Conservation (phyloP, 352 stramenopile species). For the Globisporangium solare region DNA sequence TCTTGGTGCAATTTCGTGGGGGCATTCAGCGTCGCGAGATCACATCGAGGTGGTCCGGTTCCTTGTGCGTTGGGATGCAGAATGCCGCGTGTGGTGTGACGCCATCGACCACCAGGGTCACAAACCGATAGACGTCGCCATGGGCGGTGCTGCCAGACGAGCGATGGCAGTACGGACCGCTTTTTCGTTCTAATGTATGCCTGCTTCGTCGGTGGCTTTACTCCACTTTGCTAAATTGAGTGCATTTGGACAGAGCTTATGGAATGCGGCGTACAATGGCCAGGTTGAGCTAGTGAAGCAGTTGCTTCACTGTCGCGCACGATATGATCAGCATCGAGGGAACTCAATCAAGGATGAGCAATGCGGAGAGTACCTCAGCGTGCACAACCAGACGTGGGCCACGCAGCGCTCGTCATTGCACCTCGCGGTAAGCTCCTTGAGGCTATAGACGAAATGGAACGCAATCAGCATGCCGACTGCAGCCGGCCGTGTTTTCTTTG, state of each 20-base stretch:
- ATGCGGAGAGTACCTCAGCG: slow-evolving; percentile 8
- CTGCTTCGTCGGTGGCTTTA: neutral
- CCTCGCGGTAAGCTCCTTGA: slow-evolving; percentile 26
- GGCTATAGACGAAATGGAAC: no score
- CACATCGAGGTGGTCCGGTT: slow-evolving; percentile 26
- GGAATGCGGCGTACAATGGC: slow-evolving; percentile 30
- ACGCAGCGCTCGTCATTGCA: slow-evolving; percentile 41
- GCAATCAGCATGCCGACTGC: no score
- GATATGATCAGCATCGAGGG: neutral
- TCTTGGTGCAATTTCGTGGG: neutral
- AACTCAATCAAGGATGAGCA: neutral
- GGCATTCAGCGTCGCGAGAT: slow-evolving; percentile 21
- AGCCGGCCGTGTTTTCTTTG: no score
- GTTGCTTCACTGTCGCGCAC: slow-evolving; percentile 15
- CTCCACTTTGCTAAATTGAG: neutral
- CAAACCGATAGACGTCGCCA: slow-evolving; percentile 31
- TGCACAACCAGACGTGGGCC: slow-evolving; percentile 26
- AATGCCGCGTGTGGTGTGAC: slow-evolving; percentile 22
- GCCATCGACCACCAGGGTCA: slow-evolving; percentile 29
- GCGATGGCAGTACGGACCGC: slow-evolving; percentile 24
- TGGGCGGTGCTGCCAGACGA: slow-evolving; percentile 17
- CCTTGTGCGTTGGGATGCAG: slow-evolving; percentile 49
- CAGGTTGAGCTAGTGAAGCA: slow-evolving; percentile 24
- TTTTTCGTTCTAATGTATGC: neutral
- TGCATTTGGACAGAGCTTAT: slow-evolving; percentile 26